Evolutionary conservation across 2,329 filamentous ascomycete species (phyloP), one percentile per base, ranked within the genome.

Genomic region (Phaeosphaeriaceae sp.): DNA sequence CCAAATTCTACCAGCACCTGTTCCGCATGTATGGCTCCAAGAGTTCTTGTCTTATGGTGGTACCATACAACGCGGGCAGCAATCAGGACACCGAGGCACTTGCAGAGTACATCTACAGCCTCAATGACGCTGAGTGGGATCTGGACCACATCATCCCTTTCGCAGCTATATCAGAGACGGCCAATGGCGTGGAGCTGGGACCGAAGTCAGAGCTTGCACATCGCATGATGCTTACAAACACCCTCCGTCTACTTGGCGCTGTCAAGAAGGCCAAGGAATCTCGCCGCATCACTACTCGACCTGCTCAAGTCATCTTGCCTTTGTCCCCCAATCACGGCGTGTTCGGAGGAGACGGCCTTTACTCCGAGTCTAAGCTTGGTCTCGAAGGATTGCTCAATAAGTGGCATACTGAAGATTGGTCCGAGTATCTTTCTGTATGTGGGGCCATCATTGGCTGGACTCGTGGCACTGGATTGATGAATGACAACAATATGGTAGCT

Each of bases 211-310:
- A 98, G 82, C 87, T 97, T 60, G 94, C 94, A 63, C 94, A 97
- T 78, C 91, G 94, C 64, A 96, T 97, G 81, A 97, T 97, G 93
- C 83, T 98, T 75, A 97, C 93, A 72, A 98, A 98, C 80, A 84
- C 97, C 3, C 83, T 97, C 63, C 92, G 94, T 68, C 88, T 98
- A 54, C 85, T 98, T 52, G 94, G 94, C 66, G 57, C 82, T 63
- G 31, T 62, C 2, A 89, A 97, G 80, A 97, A 97, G 84, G 87
- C 57, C 3, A 66, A 81, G 24, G 74, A 74, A 53, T 45, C 60
- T 7, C 50, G 54, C 2, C 36, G 33, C 19, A 48, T 60, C 7
- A 11, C 10, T 2, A 85, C 89, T 67, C 54, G 67, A 6, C 80
- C 79, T 9, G 73, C 80, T 0, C 71, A 76, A 33, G 77, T 81